Evolutionary conservation across 768 basidiomycete genomes (phyloP), one percentile per base, ranked within the genome.

Genomic region (Crepidotus variabilis): DNA sequence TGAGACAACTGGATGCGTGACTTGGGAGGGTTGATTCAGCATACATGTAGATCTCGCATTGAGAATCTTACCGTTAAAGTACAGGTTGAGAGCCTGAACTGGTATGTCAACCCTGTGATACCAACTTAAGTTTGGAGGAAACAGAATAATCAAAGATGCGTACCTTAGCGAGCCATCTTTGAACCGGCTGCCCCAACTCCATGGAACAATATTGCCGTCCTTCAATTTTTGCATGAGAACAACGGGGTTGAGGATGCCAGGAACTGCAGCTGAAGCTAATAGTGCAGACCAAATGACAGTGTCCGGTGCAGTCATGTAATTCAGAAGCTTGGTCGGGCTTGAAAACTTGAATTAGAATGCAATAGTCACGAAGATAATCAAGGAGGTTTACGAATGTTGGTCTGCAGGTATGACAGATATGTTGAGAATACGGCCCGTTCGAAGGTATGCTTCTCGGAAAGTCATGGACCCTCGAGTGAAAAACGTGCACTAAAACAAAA

Each of bases 261-360:
- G 96, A 1, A 97, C 95, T 21, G 96, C 95, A 2, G 95, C 94
- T 4, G 92, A 94, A 6, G 94, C 93, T 43, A 96, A 72, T 35
- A 91, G 63, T 2, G 88, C 87, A 46, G 82, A 86, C 89, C 88
- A 92, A 54, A 91, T 89, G 18, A 91, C 75, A 2, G 88, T 90
- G 68, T 98, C 91, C 0, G 97, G 97, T n/a, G 94, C 90, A 18
- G 94, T 95, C 59, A 98, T 82, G 65, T 97, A 94, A 68, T 98
- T 99, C 10, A 99, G 77, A 2, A 99, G 74, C 71, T 98, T 98
- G 1, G 97, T 98, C 1, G 97, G 97, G 11, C 92, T 94, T 43
- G 16, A 47, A 18, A 48, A 36, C 33, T 16, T 21, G 52, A 58
- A 57, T 65, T 1, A 61, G 54, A 22, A 16, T 7, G 18, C 35